These are phyloP conservation scores for Aureoboletus auriporus DNA, from an alignment of 768 basidiomycete species.

Conservation along the genomic window DNA sequence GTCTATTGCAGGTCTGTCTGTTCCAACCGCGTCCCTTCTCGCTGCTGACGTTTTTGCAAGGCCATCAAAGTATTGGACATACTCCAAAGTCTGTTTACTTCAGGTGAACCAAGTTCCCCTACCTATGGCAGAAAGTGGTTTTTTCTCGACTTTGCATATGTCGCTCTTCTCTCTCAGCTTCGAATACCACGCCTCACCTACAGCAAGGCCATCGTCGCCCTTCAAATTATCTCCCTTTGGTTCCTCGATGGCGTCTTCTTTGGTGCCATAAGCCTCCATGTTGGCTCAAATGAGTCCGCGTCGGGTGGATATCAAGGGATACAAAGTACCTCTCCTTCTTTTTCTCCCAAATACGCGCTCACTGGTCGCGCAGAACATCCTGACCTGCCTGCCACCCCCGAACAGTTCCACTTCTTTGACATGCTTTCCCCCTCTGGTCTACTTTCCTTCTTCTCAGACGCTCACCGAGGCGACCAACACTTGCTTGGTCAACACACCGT, in stretches of 20 bases:
- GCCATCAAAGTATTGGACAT: slow-evolving; percentile 76
- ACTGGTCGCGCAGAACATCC: slow-evolving; percentile 24
- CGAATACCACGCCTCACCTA: slow-evolving; percentile 75
- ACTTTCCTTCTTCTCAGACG: slow-evolving; percentile 37
- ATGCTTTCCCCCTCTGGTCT: slow-evolving; percentile 50
- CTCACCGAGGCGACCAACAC: slow-evolving; percentile 46
- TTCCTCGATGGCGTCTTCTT: slow-evolving; percentile 68
- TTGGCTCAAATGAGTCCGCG: slow-evolving; percentile 27
- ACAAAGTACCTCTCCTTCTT: slow-evolving; percentile 28
- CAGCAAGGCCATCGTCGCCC: slow-evolving; percentile 53
- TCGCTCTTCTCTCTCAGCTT: slow-evolving; percentile 52
- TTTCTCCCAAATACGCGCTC: neutral
- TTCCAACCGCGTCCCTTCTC: fast-evolving
- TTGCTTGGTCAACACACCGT: slow-evolving; percentile 87
- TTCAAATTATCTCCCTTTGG: slow-evolving; percentile 60
- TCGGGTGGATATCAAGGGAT: slow-evolving; percentile 17
- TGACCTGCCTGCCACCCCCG: slow-evolving; percentile 40
- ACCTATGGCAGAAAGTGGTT: slow-evolving; percentile 66
- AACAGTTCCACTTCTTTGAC: slow-evolving; percentile 46
- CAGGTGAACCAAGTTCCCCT: slow-evolving; percentile 38
- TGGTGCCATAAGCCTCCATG: slow-evolving; percentile 62
- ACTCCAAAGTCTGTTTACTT: slow-evolving; percentile 47
- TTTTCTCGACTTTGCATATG: slow-evolving; percentile 62
- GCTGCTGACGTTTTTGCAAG: slow-evolving; percentile 35
- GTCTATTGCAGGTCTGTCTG: slow-evolving; percentile 64